A percentile compares a stretch with the other conserved stretches of the same genome.
Evolutionary conservation across 2,329 filamentous ascomycete genomes (phyloP).

Genomic region (Emmonsiellopsis sp.): DNA sequence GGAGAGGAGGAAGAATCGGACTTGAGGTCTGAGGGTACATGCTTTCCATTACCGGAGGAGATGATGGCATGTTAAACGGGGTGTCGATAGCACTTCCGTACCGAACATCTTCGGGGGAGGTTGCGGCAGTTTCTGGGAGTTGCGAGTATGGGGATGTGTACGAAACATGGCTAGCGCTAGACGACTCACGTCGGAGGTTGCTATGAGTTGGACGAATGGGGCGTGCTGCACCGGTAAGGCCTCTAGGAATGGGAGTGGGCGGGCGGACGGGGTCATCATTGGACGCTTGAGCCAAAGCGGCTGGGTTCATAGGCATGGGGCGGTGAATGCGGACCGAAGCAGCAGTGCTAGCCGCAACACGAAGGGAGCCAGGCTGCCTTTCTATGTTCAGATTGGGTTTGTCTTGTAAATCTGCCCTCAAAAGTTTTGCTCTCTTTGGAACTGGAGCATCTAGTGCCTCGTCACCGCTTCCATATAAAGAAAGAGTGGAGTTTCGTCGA

Average conservation of each 20-base stretch:
- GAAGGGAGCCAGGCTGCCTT: constrained; percentile 64
- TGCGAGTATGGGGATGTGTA: constrained; percentile 27
- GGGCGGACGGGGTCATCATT: constrained; percentile 37
- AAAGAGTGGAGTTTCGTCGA: constrained; percentile 31
- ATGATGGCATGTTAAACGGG: constrained; percentile 77
- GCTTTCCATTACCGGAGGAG: constrained; percentile 67
- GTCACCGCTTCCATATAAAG: constrained; percentile 64
- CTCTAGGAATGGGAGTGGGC: constrained; percentile 34
- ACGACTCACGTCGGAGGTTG: constrained; percentile 52
- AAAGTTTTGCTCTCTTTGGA: constrained; percentile 73
- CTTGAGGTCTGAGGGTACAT: constrained; percentile 64
- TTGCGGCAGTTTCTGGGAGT: constrained; percentile 36
- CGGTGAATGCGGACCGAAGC: constrained; percentile 78
- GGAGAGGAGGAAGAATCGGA: constrained; percentile 58
- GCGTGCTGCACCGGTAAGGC: constrained; percentile 20
- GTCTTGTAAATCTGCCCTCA: constrained; percentile 61
- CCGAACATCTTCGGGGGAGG: constrained; percentile 41
- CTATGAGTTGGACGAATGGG: constrained; percentile 34
- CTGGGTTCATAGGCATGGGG: constrained; percentile 48
- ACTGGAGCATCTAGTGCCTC: constrained; percentile 51
- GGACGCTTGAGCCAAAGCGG: constrained; percentile 18
- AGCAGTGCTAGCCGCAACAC: constrained; percentile 83
- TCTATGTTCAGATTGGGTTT: constrained; percentile 59
- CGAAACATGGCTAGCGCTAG: constrained; percentile 37
- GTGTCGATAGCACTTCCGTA: constrained; percentile 51